Conservation (phyloP, 2,329 filamentous ascomycete genomes). For the Trichoderma sp. region DNA sequence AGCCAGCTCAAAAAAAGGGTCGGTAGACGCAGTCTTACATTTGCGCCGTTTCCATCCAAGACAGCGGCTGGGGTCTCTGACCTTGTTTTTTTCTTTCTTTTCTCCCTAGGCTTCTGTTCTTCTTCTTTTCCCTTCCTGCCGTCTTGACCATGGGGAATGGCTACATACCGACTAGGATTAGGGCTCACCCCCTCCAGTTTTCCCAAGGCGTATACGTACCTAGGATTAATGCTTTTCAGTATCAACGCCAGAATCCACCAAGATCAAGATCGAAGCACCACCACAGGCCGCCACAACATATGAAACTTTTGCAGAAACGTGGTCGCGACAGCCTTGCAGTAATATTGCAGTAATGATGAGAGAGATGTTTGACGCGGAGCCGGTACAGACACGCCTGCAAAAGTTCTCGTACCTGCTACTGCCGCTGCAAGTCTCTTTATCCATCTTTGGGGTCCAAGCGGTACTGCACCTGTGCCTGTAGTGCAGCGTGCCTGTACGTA, state of each 20-base stretch:
- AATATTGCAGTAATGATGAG: too few relatives aligned
- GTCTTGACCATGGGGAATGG: not conserved
- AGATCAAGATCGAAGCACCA: not conserved
- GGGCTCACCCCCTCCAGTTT: not conserved
- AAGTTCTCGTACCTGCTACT: slow-evolving; percentile 1
- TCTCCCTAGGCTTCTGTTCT: not conserved
- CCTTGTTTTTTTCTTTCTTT: not conserved
- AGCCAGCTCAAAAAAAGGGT: slow-evolving; percentile 4
- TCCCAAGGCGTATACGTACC: not conserved
- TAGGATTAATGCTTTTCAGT: not conserved
- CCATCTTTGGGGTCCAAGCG: not conserved
- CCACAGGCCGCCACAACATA: not conserved
- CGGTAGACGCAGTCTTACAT: not conserved
- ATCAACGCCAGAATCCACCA: not conserved
- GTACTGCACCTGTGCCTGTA: not conserved
- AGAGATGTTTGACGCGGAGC: not conserved
- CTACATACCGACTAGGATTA: not conserved
- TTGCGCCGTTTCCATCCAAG: not conserved
- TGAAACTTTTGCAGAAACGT: not conserved
- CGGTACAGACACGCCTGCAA: not conserved
- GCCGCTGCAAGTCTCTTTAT: not conserved
- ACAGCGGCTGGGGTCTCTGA: not conserved
- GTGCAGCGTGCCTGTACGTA: not conserved
- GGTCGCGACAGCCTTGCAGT: not conserved
- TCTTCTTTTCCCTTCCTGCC: not conserved